phyloP scores from a whole-genome alignment of 2,329 filamentous ascomycete species.

The Arachnomyces sp. region DNA sequence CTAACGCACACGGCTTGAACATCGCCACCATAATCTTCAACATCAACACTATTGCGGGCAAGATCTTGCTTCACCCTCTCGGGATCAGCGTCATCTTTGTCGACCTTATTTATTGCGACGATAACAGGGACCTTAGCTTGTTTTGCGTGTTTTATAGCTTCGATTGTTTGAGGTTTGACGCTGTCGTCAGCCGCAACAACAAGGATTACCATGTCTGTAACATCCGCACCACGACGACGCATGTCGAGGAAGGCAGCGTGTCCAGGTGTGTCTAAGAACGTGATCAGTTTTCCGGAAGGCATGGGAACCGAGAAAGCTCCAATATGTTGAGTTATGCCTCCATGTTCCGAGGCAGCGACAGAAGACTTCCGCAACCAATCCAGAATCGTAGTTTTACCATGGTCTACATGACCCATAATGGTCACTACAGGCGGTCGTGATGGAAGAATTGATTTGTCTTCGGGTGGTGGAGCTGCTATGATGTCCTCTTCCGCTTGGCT shows the following conservation, averaged over 20 bases:
- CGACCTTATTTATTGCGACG: slow-evolving; percentile 95
- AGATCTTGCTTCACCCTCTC: slow-evolving; percentile 86
- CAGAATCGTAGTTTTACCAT: slow-evolving; percentile 93
- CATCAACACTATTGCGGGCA: slow-evolving; percentile 71
- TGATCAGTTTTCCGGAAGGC: slow-evolving; percentile 80
- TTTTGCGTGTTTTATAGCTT: slow-evolving; percentile 90
- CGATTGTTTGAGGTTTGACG: slow-evolving; percentile 93
- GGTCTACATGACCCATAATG: slow-evolving; percentile 98
- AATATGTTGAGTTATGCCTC: slow-evolving; percentile 97
- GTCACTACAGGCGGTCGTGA: slow-evolving; percentile 85
- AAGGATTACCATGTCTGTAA: slow-evolving; percentile 92
- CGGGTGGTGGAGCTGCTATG: slow-evolving; percentile 58
- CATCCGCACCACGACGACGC: slow-evolving; percentile 88
- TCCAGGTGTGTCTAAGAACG: slow-evolving; percentile 92
- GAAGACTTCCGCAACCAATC: slow-evolving; percentile 92
- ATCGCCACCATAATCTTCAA: slow-evolving; percentile 92
- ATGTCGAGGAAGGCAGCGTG: slow-evolving; percentile 94
- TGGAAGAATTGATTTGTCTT: slow-evolving; percentile 62
- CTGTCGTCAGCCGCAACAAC: slow-evolving; percentile 96
- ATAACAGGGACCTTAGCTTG: slow-evolving; percentile 87
- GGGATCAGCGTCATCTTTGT: slow-evolving; percentile 73
- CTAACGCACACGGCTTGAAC: slow-evolving; percentile 87
- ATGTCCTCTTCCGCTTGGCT: slow-evolving; percentile 63
- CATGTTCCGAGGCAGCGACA: slow-evolving; percentile 82
- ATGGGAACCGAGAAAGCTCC: slow-evolving; percentile 91